phyloP scores from a whole-genome alignment of 106 monocot genomes.

The Dendrobium catenatum region DNA sequence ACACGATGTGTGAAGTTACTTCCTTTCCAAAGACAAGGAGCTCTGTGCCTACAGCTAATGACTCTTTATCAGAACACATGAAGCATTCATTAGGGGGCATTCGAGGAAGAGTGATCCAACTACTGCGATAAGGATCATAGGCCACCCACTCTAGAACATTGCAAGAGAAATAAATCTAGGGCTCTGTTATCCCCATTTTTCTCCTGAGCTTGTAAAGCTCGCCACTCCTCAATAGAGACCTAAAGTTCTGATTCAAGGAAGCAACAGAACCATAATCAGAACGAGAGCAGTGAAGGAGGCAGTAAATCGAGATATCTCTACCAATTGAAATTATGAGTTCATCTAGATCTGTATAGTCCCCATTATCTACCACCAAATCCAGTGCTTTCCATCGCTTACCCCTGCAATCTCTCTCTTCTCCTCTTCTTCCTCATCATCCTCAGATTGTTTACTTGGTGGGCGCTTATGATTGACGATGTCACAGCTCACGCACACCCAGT shows the following conservation, averaged over 20 bases:
- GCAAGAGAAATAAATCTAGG: conserved; percentile 86
- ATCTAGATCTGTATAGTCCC: neutral
- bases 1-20: conserved; percentile 41
- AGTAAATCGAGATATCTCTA: conserved; percentile 48
- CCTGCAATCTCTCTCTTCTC: neutral
- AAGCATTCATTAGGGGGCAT: conserved; percentile 75
- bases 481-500: conserved; percentile 37
- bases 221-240: conserved; percentile 38
- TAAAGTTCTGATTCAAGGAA: conserved; percentile 41
- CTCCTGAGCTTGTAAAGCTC: conserved; percentile 59
- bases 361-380: neutral
- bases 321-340: conserved; percentile 31
- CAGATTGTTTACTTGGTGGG: neutral
- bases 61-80: conserved; percentile 77
- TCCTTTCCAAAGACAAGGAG: conserved; percentile 76
- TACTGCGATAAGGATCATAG: conserved; percentile 43
- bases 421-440: neutral
- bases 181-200: conserved; percentile 34
- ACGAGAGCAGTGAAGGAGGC: conserved; percentile 41
- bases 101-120: conserved; percentile 57
- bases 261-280: conserved; percentile 50
- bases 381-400: neutral
- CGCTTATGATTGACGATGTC: neutral
- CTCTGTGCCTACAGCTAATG: conserved; percentile 80
- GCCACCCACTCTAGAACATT: conserved; percentile 66